Evolutionary conservation across 805 yeast genomes (phyloP).

Genomic region (Saturnispora mendoncae): DNA sequence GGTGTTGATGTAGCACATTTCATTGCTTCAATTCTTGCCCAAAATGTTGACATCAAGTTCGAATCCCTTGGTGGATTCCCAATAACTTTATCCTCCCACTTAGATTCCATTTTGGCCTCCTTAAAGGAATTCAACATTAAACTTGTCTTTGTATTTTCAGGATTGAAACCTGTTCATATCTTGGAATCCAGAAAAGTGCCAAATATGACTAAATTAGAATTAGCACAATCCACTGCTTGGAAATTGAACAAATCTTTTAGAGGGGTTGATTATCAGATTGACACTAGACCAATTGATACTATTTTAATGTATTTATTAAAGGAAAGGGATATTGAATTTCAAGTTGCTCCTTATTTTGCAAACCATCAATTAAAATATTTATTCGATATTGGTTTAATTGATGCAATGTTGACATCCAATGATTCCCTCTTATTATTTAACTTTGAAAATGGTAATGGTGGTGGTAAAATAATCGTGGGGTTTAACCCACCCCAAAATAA

Average conservation of each 20-base stretch:
- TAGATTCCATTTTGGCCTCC: too few relatives aligned
- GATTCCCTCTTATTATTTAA: constrained; percentile 55
- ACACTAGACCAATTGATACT: constrained; percentile 40
- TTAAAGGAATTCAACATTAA: constrained; percentile 55
- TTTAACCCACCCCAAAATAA: constrained; percentile 59
- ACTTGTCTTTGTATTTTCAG: constrained; percentile 76
- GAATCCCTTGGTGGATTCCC: constrained; percentile 36
- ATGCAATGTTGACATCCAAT: constrained; percentile 38
- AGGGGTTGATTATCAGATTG: constrained; percentile 39
- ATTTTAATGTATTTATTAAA: constrained; percentile 52
- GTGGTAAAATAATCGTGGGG: constrained; percentile 55
- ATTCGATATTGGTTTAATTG: constrained; percentile 45
- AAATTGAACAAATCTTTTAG: constrained; percentile 39
- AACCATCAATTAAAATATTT: constrained; percentile 74
- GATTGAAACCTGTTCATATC: constrained; percentile 38
- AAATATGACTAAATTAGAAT: not conserved
- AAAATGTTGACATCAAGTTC: too few relatives aligned
- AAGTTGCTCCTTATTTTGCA: constrained; percentile 77
- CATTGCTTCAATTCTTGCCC: constrained; percentile 53
- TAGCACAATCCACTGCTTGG: not conserved
- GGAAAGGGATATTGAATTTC: constrained; percentile 47
- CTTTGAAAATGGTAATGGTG: constrained; percentile 62
- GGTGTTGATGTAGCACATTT: constrained; percentile 86
- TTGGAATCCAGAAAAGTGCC: constrained; percentile 13
- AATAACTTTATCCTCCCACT: too few relatives aligned